Evolutionary conservation across 208 protist species (phyloP), one percentile per base, ranked within the genome.

Genomic region (Leishmania major): DNA sequence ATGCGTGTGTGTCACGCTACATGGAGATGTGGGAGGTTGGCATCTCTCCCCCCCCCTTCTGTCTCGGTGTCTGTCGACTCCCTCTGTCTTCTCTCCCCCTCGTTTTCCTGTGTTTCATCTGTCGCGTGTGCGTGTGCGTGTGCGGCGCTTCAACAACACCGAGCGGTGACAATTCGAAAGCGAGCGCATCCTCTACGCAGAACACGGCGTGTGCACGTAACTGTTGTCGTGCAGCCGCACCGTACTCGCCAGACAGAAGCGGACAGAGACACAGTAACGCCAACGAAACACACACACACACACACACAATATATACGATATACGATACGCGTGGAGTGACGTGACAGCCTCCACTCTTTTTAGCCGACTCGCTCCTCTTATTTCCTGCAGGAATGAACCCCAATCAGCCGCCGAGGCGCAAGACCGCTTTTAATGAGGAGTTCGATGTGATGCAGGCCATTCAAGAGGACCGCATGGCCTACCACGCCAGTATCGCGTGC

Each of bases 381-480:
- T 4, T 15, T 40, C 60, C 17, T 6, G 57, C 25, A 25, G 28
- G 45, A 40, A 90, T 90, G 85, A 75, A 90, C 64, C 37, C 78
- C n/a, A 45, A 77, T 49, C 81, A 75, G 72, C 81, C 75, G 28
- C 82, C 73, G 47, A 83, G 85, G 53, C 90, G 89, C 31, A 90
- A 87, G 71, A 88, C 84, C 74, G 87, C 87, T 17, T 94, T 90
- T 81, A 90, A 91, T 74, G 91, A 98, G 80, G 93, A 98, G 82
- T 96, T 94, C 75, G 95, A 94, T 51, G 78, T 95, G 3, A 83
- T 97, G 75, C 91, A 97, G 76, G 80, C 88, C 66, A 96, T 98
- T 64, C 95, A 98, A 57, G 95, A 98, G 78, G 91, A 97, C 67
- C 93, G 95, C 77, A 98, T 98, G 93, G 88, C 92, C 47, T 95